Base-by-base conservation (phyloP, 768 basidiomycete genomes). In the Tephrocybe rancida region DNA sequence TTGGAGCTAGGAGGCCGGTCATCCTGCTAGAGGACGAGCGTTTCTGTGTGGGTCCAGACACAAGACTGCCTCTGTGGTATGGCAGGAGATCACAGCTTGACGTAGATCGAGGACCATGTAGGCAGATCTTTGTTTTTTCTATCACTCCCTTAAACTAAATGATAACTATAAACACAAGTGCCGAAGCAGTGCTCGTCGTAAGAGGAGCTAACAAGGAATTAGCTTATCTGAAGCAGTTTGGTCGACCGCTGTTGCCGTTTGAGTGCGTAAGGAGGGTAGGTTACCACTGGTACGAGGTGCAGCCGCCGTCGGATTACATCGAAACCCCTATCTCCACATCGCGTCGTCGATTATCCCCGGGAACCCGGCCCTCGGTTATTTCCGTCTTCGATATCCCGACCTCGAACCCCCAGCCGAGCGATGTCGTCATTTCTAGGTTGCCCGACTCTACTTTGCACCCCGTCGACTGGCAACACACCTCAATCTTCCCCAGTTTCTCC, bases 381-480 rank as follows among this genome's bases (percentile, higher is more conserved):
- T 83, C 70, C 54, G 71, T 64, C 79, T 83, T 13, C n/a, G 19
- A 3, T 19, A 41, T 70, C 78, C 70, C 50, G 79, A 84, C 64
- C 77, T 79, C n/a, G n/a, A n/a, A n/a, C n/a, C n/a, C n/a, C 72
- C 71, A 76, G 60, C 72, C 53, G 48, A 74, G 62, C 71, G 82
- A 83, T 60, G 67, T 83, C 72, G 66, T 77, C 56, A 75, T 83
- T 34, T 71, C 70, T 16, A 70, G 55, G 61, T 80, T 77, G 63
- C 56, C 76, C 50, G 80, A 73, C 64, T 79, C 76, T 61, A 51
- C 43, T 64, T 67, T 51, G 60, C 44, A 75, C 69, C 55, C 81
- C 67, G 13, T 80, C 50, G 80, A 81, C 74, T 82, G 79, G 81
- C 80, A 83, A 71, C 79, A 82, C 67, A 55, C 82, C 57, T 68